These are phyloP conservation scores for Penicillium paneum DNA, from an alignment of 2,329 filamentous ascomycete species.

Conservation along the genomic window DNA sequence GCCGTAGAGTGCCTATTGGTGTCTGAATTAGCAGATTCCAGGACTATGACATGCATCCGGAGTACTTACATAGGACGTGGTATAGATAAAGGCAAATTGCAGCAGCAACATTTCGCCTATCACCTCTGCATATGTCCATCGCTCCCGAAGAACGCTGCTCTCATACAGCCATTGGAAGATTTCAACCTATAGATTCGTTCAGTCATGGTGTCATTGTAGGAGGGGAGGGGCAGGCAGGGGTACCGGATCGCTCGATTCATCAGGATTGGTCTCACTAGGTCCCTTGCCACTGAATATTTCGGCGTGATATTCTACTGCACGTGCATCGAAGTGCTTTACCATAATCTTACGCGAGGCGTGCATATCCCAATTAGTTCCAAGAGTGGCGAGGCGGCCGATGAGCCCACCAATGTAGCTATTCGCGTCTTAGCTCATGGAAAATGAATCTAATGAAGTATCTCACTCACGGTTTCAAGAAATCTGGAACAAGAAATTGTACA, in stretches of 20 bases:
- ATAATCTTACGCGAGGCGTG: conserved; percentile 19
- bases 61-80: conserved; percentile 18
- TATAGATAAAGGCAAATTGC: conserved; percentile 25
- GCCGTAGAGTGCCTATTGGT: conserved; percentile 18
- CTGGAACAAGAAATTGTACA: conserved; percentile 21
- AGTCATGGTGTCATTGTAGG: background rate
- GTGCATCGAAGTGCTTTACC: conserved; percentile 20
- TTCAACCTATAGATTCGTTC: conserved; percentile 11
- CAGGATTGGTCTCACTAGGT: background rate
- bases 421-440: background rate
- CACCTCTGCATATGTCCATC: conserved; percentile 22
- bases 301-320: conserved; percentile 17
- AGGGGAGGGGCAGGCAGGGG: background rate
- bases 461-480: conserved; percentile 18
- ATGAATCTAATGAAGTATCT: background rate
- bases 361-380: conserved; percentile 23
- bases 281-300: conserved; percentile 5
- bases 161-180: conserved; percentile 25
- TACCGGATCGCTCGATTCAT: conserved; percentile 12
- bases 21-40: background rate
- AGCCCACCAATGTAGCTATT: conserved; percentile 20
- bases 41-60: background rate
- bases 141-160: conserved; percentile 13
- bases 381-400: conserved; percentile 12
- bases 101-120: conserved; percentile 22